Evolutionary conservation across 73 alveolate genomes (phyloP), one percentile per base, ranked within the genome.

Genomic region (Uronychia setigera): DNA sequence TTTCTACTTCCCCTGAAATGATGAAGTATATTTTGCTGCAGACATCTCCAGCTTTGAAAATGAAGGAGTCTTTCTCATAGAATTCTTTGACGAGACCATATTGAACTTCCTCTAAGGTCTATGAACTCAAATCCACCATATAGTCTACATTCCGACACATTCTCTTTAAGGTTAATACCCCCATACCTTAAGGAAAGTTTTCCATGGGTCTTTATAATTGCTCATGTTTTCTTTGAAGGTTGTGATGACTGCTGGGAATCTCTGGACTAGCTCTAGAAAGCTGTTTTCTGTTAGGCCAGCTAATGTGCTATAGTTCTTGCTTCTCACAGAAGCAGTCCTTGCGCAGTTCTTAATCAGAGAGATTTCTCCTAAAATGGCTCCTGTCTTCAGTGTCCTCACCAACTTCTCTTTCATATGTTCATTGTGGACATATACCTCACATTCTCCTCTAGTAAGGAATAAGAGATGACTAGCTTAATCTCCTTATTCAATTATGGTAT

Each of bases 281-380:
- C 30, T 5, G 34, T 26, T 31, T 29, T 78, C 32, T 25, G 74
- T 11, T 29, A 78, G 1, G 60, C 33, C 33, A 78, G 85, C 85
- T 19, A 78, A 19, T 1, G 85, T 78, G 32, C 27, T 33, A 29
- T 78, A 78, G 57, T 78, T 78, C 33, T 19, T 26, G 14, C 58
- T 26, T 5, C 1, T 32, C 26, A 78, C 85, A n/a, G 85, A 11
- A 32, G 85, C 85, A 11, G 85, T 78, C 74, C 85, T 31, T 1
- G 59, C 33, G 74, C 86, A 74, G 0, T 75, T 34, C 31, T 90
- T 95, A 25, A 97, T 82, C 60, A 97, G 90, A 60, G 98, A 97
- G 27, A 97, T 60, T 84, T 97, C 99, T 59, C 93, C 93, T 32
- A 87, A 82, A 28, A 75, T 78, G 28, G 82, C 32, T 0, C 93